Conservation (phyloP, 129 eudicot species). For the Flaveria brownii region DNA sequence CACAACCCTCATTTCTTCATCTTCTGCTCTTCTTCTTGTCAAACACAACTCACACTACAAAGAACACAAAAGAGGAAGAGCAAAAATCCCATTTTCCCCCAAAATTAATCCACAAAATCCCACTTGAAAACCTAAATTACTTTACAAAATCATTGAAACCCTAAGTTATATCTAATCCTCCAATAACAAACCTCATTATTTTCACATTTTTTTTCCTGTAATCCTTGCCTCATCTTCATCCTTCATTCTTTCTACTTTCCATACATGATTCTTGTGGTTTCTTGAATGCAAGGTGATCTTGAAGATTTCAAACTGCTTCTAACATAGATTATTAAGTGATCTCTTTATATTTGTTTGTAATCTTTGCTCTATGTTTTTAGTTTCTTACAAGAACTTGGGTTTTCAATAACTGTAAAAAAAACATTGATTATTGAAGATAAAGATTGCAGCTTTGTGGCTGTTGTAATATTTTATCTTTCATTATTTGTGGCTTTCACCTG, state of each 20-base stretch:
- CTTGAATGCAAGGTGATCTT: conserved; percentile 24
- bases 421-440: conserved; percentile 13
- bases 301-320: conserved; percentile 20
- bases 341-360: not conserved
- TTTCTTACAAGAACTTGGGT: conserved; percentile 10
- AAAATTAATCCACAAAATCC: not conserved
- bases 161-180: not conserved
- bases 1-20: conserved; percentile 23
- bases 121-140: not conserved
- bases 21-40: conserved; percentile 9
- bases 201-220: conserved; percentile 1
- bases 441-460: conserved; percentile 19
- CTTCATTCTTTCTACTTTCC: conserved; percentile 16
- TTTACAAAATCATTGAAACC: conserved; percentile 6
- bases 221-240: not conserved
- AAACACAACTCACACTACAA: conserved; percentile 20
- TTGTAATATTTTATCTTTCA: conserved; percentile 11
- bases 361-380: not conserved
- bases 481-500: conserved; percentile 3
- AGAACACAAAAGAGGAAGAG: conserved; percentile 35
- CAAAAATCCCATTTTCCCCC: conserved; percentile 1
- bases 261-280: conserved; percentile 1
- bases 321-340: conserved; percentile 27
- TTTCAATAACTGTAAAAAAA: not conserved
- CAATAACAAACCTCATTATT: conserved; percentile 15